Conservation (phyloP, 2,329 filamentous ascomycete genomes). For the Aspergillus sclerotialis region DNA sequence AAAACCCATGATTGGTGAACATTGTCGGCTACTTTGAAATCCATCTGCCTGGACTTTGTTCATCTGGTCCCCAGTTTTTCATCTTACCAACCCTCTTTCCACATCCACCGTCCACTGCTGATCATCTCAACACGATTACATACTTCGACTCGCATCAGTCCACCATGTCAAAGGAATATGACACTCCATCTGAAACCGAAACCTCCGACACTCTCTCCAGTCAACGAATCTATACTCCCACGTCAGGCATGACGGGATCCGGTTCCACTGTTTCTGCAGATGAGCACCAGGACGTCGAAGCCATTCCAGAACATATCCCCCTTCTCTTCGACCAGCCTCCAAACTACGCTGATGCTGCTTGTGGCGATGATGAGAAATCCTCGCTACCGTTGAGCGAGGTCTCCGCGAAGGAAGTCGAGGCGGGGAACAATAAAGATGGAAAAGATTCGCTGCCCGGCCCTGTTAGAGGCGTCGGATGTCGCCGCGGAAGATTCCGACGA, state of each 20-base stretch:
- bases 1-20: no score
- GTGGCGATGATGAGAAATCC: not conserved
- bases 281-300: not conserved
- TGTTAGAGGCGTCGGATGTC: no score
- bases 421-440: not conserved
- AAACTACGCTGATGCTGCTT: no score
- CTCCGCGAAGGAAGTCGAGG: not conserved
- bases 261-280: not conserved
- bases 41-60: no score
- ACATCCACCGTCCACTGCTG: no score
- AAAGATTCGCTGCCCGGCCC: not conserved
- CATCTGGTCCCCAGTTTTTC: no score
- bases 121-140: no score
- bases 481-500: no score
- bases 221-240: conserved; percentile 1
- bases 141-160: no score
- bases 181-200: conserved; percentile 4
- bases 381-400: not conserved
- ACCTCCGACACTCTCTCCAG: conserved; percentile 4
- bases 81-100: no score
- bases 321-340: not conserved
- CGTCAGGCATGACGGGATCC: not conserved
- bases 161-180: no score
- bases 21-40: no score
- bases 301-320: not conserved